A percentile compares a stretch with the other conserved stretches of the same genome.
Evolutionary conservation across 768 basidiomycete species (phyloP).

Genomic region (Holtermannia corniformis): DNA sequence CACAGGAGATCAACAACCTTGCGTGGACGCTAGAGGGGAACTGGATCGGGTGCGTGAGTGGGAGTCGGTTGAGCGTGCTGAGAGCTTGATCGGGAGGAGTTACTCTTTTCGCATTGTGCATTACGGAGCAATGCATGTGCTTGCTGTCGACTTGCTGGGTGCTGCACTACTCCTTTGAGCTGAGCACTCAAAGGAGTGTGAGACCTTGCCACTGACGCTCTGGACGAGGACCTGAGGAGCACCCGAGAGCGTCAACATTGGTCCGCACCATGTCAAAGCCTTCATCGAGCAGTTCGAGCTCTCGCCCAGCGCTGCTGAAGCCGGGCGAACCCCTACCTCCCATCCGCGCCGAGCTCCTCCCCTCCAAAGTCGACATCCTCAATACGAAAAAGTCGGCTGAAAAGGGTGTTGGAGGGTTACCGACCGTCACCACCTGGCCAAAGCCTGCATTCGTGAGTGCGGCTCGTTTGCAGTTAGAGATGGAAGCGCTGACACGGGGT

Average conservation of each 20-base stretch:
- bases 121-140: too few species aligned
- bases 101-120: too few species aligned
- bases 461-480: not conserved
- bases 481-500: constrained; percentile 9
- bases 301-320: not conserved
- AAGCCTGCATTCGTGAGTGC: constrained; percentile 33
- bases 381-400: constrained; percentile 29
- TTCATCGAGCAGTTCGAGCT: too few species aligned
- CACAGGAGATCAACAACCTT: constrained; percentile 35
- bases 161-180: too few species aligned
- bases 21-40: constrained; percentile 30
- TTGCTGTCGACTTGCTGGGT: too few species aligned
- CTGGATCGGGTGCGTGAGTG: constrained; percentile 39
- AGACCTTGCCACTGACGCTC: too few species aligned
- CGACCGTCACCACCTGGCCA: constrained; percentile 29
- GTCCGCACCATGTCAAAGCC: too few species aligned
- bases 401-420: constrained; percentile 17
- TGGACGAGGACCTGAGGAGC: too few species aligned
- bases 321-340: not conserved
- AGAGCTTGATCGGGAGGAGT: constrained; percentile 24
- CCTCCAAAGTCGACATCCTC: constrained; percentile 33
- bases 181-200: too few species aligned
- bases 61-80: constrained; percentile 30
- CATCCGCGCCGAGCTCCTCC: constrained; percentile 1
- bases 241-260: too few species aligned